A percentile compares a stretch with the other conserved stretches of the same genome.
Conservation (phyloP, 495 filamentous ascomycete genomes). For the Penicillium paxilli region DNA sequence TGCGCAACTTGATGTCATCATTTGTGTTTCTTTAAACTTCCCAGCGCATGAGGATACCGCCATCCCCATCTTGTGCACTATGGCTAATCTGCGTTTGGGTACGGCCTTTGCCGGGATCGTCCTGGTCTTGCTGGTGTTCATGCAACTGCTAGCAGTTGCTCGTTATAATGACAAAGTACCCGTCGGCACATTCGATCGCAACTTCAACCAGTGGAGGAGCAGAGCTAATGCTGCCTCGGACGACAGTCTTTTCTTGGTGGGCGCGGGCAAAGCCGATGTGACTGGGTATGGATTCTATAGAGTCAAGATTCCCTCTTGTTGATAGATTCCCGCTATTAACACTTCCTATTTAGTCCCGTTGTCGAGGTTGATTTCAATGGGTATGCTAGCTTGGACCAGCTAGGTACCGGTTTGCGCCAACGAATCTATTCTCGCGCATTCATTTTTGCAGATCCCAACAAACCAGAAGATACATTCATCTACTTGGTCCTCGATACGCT, state of each 20-base stretch:
- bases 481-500: conserved; percentile 89
- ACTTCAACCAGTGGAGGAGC: conserved; percentile 24
- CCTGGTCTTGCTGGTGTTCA: conserved; percentile 25
- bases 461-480: conserved; percentile 71
- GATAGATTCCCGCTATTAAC: neutral
- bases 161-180: conserved; percentile 15
- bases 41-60: neutral
- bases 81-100: conserved; percentile 31
- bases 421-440: conserved; percentile 89
- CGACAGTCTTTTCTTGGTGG: conserved; percentile 69
- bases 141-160: conserved; percentile 31
- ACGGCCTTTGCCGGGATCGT: conserved; percentile 24
- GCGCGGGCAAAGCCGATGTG: conserved; percentile 92
- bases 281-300: conserved; percentile 82
- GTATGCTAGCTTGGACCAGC: conserved; percentile 84
- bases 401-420: conserved; percentile 86
- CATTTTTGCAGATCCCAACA: conserved; percentile 71
- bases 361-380: conserved; percentile 91
- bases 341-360: conserved; percentile 55
- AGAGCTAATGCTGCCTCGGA: conserved; percentile 24
- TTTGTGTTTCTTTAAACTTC: neutral
- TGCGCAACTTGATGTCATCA: neutral
- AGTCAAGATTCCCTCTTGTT: too few species aligned
- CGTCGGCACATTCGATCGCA: conserved; percentile 9
- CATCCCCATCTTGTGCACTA: conserved; percentile 6